phyloP scores from a whole-genome alignment of 2,329 filamentous ascomycete species.

The Sporothrix sp. region DNA sequence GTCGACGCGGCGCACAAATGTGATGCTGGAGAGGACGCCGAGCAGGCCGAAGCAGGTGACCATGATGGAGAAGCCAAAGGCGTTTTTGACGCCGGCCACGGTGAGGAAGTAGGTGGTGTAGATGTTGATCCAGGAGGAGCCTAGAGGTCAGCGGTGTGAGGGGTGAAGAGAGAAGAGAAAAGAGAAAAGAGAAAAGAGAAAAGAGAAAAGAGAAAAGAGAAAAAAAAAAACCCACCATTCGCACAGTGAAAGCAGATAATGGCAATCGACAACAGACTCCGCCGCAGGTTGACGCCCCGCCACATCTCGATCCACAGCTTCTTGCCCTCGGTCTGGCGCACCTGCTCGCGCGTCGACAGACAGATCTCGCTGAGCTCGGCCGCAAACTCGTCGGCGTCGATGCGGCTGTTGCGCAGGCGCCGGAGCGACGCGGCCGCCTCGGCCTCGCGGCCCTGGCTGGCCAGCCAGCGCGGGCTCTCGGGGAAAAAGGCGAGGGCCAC shows the following conservation, averaged over 20 bases:
- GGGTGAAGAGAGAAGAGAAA: too few species aligned
- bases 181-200: too few species aligned
- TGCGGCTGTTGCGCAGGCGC: slow-evolving; percentile 22
- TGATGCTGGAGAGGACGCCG: slow-evolving; percentile 24
- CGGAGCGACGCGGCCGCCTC: slow-evolving; percentile 24
- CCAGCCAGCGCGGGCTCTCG: slow-evolving; percentile 31
- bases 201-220: too few species aligned
- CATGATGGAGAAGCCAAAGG: slow-evolving; percentile 27
- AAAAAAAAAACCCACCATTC: too few species aligned
- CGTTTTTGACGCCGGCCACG: slow-evolving; percentile 25
- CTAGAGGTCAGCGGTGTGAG: too few species aligned
- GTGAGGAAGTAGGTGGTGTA: slow-evolving; percentile 27
- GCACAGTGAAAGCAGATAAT: slow-evolving; percentile 27
- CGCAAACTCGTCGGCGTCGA: slow-evolving; percentile 22
- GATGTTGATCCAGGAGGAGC: slow-evolving; percentile 25
- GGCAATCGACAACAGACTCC: slow-evolving; percentile 24
- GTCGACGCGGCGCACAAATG: slow-evolving; percentile 24
- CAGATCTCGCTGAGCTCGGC: slow-evolving; percentile 26
- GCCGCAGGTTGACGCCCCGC: slow-evolving; percentile 23
- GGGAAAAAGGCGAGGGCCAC: slow-evolving; percentile 27
- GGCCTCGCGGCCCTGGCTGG: slow-evolving; percentile 26
- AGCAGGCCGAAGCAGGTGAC: slow-evolving; percentile 27
- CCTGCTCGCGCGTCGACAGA: slow-evolving; percentile 23
- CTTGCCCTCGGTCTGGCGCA: slow-evolving; percentile 19
- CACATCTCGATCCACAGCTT: slow-evolving; percentile 26